Evolutionary conservation across 2,329 filamentous ascomycete species (phyloP), one percentile per base, ranked within the genome.

Genomic region (Phyllosticta citrichinensis): DNA sequence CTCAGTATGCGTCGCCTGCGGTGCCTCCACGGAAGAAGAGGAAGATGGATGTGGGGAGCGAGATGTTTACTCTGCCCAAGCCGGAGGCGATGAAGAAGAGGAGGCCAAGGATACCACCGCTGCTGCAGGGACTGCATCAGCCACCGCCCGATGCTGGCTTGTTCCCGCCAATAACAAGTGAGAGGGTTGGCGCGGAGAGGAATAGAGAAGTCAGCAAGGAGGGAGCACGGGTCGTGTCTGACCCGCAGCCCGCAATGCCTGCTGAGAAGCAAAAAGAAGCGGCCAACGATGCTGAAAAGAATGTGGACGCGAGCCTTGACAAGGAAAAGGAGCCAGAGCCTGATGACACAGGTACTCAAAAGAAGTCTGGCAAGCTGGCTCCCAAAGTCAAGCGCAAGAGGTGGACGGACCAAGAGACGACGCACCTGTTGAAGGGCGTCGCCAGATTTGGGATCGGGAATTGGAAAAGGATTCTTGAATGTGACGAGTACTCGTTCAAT

Each of bases 331-430:
- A 47, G 40, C 40, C 40, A 47, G 40, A 47, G 17, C 40, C 17
- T 47, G 40, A n/a, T 47, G n/a, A 47, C 14, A 55, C 35, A 47
- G 35, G 40, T 25, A 3, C 52, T 12, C 35, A 51, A 25, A 24
- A 56, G 22, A 56, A 61, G 24, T 2, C 54, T 3, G 53, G 55
- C 27, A 61, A 58, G 19, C 14, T n/a, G 5, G 60, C 52, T 9
- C 30, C 60, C 17, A 35, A 51, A 35, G 57, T 57, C 24, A 40
- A 52, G 19, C 60, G 64, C 82, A 83, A 81, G 60, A 81, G 79
- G 63, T 87, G 84, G 84, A 81, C 80, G 1, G 80, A 85, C n/a
- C 75, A 83, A 64, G 84, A 87, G 69, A 86, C 83, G 0, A 76
- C 75, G 27, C 76, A 81, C 64, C 69, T 87, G 25, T 73, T 86